Conservation (phyloP, 331 rosid genomes). For the Acacia pycnantha region DNA sequence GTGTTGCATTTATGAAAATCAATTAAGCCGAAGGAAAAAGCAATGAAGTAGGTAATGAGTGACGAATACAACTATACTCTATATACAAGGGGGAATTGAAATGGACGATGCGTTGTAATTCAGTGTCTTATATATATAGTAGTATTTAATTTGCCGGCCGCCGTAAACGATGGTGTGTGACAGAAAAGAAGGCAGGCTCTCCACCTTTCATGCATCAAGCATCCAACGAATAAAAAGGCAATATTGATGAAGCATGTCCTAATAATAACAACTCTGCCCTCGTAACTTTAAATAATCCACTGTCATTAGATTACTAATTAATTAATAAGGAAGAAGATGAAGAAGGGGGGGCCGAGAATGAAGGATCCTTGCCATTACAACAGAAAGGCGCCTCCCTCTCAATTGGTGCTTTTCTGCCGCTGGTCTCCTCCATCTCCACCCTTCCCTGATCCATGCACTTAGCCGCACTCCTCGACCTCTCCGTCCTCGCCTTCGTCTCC, state of each 20-base stretch:
- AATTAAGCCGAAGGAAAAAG: too few species aligned
- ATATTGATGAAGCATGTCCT: not conserved
- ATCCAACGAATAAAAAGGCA: not conserved
- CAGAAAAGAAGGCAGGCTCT: too few species aligned
- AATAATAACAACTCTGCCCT: too few species aligned
- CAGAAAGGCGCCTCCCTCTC: constrained; percentile 27
- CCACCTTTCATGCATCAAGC: too few species aligned
- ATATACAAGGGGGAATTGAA: too few species aligned
- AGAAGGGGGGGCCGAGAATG: constrained; percentile 26
- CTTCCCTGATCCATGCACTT: constrained; percentile 46
- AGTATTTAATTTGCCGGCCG: not conserved
- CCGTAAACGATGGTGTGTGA: not conserved
- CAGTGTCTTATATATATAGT: too few species aligned
- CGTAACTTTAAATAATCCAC: not conserved
- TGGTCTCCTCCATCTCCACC: not conserved
- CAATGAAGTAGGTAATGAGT: too few species aligned
- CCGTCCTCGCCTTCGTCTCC: constrained; percentile 46
- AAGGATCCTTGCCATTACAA: constrained; percentile 41
- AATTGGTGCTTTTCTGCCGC: not conserved
- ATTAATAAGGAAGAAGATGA: not conserved
- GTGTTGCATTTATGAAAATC: too few species aligned
- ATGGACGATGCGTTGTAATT: too few species aligned
- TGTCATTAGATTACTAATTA: not conserved
- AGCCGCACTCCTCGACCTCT: constrained; percentile 34
- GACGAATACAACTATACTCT: too few species aligned